Evolutionary conservation across 2,329 filamentous ascomycete species (phyloP).

Genomic region (Aphanoascus verrucosus): DNA sequence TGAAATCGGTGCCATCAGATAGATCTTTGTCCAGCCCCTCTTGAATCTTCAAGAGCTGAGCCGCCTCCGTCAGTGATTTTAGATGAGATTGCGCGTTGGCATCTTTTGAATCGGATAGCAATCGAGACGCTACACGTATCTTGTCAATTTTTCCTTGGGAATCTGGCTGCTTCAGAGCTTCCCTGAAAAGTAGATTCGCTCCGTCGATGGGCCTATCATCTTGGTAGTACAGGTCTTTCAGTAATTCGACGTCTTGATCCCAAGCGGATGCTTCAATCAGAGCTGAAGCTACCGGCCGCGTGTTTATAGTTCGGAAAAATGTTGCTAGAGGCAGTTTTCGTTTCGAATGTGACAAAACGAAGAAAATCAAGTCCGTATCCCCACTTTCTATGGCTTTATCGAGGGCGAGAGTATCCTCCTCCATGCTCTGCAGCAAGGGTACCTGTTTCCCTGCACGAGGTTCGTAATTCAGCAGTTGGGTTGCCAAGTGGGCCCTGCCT

Average conservation of each 20-base stretch:
- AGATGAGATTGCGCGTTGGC: slow-evolving; percentile 55
- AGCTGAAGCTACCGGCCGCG: slow-evolving; percentile 71
- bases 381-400: slow-evolving; percentile 96
- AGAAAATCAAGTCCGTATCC: slow-evolving; percentile 85
- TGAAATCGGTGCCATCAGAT: slow-evolving; percentile 53
- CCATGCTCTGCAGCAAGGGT: slow-evolving; percentile 83
- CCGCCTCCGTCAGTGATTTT: slow-evolving; percentile 66
- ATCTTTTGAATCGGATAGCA: slow-evolving; percentile 77
- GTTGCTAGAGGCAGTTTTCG: slow-evolving; percentile 79
- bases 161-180: slow-evolving; percentile 65
- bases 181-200: slow-evolving; percentile 72
- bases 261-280: slow-evolving; percentile 76
- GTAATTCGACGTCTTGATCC: slow-evolving; percentile 65
- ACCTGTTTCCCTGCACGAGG: slow-evolving; percentile 93
- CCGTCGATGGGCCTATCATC: slow-evolving; percentile 85
- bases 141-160: slow-evolving; percentile 67
- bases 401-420: slow-evolving; percentile 85
- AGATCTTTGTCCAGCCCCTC: slow-evolving; percentile 78
- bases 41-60: slow-evolving; percentile 71
- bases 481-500: slow-evolving; percentile 77
- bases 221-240: slow-evolving; percentile 96
- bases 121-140: slow-evolving; percentile 70
- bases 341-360: slow-evolving; percentile 76
- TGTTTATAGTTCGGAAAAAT: slow-evolving; percentile 88
- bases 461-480: slow-evolving; percentile 83